A percentile compares a stretch with the other conserved stretches of the same genome.
Evolutionary conservation across 2,329 filamentous ascomycete genomes (phyloP).

Genomic region (Didymella lethalis): DNA sequence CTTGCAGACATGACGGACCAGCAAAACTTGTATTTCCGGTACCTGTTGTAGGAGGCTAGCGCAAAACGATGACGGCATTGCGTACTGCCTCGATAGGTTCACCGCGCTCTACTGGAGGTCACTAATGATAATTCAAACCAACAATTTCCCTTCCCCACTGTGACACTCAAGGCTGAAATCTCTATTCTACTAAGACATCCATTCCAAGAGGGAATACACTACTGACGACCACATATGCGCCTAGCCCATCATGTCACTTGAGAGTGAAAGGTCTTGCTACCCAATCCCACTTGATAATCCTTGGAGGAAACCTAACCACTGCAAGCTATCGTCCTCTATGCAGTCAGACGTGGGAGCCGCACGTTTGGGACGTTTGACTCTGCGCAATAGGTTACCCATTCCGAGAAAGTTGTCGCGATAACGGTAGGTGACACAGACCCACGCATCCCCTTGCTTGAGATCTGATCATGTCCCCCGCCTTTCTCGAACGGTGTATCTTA

Average conservation of each 20-base stretch:
- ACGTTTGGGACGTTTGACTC: not conserved
- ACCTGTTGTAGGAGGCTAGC: constrained; percentile 23
- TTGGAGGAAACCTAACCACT: not conserved
- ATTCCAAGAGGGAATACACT: not conserved
- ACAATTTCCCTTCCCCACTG: not conserved
- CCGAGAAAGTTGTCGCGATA: not conserved
- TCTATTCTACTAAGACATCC: not conserved
- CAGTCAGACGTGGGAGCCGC: not conserved
- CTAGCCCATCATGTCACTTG: not conserved
- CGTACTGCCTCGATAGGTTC: not conserved
- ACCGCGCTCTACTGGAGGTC: not conserved
- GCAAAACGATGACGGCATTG: not conserved
- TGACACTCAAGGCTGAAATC: not conserved
- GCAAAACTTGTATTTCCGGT: constrained; percentile 35
- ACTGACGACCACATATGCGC: too few species aligned
- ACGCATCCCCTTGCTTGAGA: not conserved
- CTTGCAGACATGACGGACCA: constrained; percentile 36
- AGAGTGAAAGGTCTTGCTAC: not conserved
- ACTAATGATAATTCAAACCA: not conserved
- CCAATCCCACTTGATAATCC: not conserved
- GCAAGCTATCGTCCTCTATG: not conserved
- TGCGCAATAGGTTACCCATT: not conserved
- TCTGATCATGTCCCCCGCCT: not conserved
- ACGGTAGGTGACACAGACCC: not conserved
- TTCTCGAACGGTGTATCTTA: not conserved